These are phyloP conservation scores for Phalaenopsis hybrid DNA, from an alignment of 116 monocot species.

Conservation along the genomic window DNA sequence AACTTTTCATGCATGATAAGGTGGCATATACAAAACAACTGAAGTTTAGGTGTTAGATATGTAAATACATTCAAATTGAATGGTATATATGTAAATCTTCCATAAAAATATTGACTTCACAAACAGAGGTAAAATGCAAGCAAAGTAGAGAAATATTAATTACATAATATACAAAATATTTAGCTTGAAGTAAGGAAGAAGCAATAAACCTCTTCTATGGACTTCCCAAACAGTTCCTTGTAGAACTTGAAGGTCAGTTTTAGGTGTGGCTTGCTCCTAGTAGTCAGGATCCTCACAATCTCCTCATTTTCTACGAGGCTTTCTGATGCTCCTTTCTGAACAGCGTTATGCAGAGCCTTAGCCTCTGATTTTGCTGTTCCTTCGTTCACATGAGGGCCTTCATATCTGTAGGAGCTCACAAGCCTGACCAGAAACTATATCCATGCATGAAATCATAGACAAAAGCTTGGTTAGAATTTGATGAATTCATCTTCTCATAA, in stretches of 20 bases:
- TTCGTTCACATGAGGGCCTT: constrained; percentile 40
- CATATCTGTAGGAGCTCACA: constrained; percentile 61
- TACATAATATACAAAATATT: too few relatives aligned
- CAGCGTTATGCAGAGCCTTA: constrained; percentile 30
- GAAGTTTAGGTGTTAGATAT: too few relatives aligned
- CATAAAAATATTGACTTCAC: too few relatives aligned
- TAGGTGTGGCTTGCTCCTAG: constrained; percentile 61
- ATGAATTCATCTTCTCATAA: neutral
- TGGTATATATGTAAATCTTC: too few relatives aligned
- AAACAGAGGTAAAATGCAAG: too few relatives aligned
- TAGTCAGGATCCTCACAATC: constrained; percentile 53
- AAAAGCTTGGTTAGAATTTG: neutral
- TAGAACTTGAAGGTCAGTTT: constrained; percentile 45
- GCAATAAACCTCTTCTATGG: constrained; percentile 27
- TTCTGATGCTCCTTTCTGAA: constrained; percentile 20
- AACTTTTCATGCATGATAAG: too few relatives aligned
- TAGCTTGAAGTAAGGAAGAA: neutral
- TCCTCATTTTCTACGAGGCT: constrained; percentile 29
- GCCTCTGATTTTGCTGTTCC: constrained; percentile 47
- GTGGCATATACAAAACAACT: too few relatives aligned
- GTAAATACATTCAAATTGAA: too few relatives aligned
- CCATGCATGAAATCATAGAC: neutral
- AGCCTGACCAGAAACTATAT: constrained; percentile 49
- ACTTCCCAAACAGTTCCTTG: constrained; percentile 35
- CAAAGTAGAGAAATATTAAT: too few relatives aligned